Percentiles rank a stretch among this genome's conserved stretches.
These are phyloP conservation scores for Fusarium nurragi DNA, from an alignment of 2,329 filamentous ascomycete species.

Conservation along the genomic window DNA sequence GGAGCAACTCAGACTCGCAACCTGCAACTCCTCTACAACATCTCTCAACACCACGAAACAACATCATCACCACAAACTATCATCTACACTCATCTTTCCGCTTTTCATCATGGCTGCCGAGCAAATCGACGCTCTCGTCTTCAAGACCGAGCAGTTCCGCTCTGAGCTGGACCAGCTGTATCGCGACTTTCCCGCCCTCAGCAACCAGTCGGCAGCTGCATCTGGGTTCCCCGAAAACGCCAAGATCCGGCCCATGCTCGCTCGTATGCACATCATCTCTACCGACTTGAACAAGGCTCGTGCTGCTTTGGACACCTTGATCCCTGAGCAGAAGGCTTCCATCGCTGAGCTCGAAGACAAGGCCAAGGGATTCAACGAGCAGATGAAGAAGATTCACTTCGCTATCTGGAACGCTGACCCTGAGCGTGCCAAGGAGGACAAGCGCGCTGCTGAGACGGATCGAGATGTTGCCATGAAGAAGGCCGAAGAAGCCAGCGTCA, in stretches of 20 bases:
- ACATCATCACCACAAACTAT: background rate
- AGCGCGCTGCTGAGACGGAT: no score
- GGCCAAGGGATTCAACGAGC: background rate
- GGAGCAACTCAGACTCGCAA: no score
- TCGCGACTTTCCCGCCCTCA: background rate
- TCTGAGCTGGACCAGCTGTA: background rate
- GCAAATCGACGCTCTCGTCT: background rate
- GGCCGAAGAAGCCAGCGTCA: background rate
- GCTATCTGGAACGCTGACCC: background rate
- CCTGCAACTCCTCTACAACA: no score
- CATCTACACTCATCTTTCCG: background rate
- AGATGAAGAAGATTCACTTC: background rate
- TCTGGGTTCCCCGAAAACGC: background rate
- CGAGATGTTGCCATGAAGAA: background rate
- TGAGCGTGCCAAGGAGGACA: background rate
- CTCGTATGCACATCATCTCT: no score
- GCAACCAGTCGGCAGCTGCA: background rate
- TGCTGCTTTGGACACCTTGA: background rate
- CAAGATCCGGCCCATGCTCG: background rate
- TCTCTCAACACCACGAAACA: background rate
- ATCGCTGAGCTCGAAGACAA: background rate
- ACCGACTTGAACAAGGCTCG: background rate
- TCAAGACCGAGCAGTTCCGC: background rate
- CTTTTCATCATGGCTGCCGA: background rate
- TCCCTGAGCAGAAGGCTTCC: background rate